Percentiles rank a stretch among this genome's conserved stretches.
phyloP scores from a whole-genome alignment of 2,329 filamentous ascomycete species.

The Ophiocordyceps australis region DNA sequence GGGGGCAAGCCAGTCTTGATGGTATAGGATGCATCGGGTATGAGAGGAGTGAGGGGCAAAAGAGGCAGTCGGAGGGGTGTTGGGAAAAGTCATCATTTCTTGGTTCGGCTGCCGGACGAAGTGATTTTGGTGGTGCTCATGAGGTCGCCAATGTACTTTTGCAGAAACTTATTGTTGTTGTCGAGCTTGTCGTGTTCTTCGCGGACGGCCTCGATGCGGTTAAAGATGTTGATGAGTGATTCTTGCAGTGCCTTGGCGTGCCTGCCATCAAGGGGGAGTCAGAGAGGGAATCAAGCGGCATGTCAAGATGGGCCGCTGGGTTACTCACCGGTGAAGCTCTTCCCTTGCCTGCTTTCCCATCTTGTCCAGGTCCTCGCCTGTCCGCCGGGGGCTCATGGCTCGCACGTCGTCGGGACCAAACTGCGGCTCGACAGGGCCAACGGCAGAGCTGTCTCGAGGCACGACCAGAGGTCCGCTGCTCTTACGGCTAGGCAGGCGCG shows the following conservation, averaged over 20 bases:
- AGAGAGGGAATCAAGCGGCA: background rate
- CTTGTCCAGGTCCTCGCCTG: constrained; percentile 77
- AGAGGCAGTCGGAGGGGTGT: too few species aligned
- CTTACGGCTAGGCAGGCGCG: constrained; percentile 53
- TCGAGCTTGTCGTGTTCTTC: constrained; percentile 94
- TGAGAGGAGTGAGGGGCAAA: background rate
- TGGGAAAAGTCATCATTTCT: constrained; percentile 38
- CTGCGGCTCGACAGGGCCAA: constrained; percentile 54
- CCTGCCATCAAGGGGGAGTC: constrained; percentile 33
- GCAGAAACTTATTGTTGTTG: constrained; percentile 89
- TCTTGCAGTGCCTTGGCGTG: constrained; percentile 81
- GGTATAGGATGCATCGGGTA: too few species aligned
- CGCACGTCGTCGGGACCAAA: constrained; percentile 78
- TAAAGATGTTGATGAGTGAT: constrained; percentile 74
- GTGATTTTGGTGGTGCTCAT: constrained; percentile 74
- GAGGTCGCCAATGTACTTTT: constrained; percentile 93
- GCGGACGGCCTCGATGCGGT: constrained; percentile 86
- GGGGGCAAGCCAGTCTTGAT: too few species aligned
- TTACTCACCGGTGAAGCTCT: constrained; percentile 36
- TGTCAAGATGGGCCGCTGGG: background rate
- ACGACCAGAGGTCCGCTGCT: constrained; percentile 73
- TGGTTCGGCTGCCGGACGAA: constrained; percentile 29
- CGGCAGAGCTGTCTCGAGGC: constrained; percentile 54
- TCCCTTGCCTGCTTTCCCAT: constrained; percentile 67
- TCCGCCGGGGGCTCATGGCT: constrained; percentile 85